Percentiles rank a stretch among this genome's conserved stretches.
Conservation (phyloP, 208 protist genomes). For the Trypanosomatidae sp. region DNA sequence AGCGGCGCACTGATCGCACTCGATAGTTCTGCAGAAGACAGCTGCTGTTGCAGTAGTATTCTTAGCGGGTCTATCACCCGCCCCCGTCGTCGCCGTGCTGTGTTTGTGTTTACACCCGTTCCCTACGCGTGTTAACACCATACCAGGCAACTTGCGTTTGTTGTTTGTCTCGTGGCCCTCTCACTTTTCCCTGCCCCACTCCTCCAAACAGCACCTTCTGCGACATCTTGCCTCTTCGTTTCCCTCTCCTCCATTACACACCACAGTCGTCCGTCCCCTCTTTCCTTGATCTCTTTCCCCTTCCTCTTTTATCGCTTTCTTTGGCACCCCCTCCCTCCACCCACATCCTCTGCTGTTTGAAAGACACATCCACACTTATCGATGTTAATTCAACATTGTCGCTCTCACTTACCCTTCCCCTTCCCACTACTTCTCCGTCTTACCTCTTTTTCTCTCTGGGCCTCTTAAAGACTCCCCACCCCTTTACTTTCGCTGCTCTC, state of each 20-base stretch:
- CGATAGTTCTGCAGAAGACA: background rate
- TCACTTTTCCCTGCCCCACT: background rate
- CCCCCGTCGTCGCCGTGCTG: background rate
- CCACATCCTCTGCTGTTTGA: background rate
- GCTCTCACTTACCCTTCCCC: background rate
- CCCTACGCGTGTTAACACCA: background rate
- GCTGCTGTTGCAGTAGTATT: background rate
- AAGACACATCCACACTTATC: background rate
- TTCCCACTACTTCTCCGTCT: slow-evolving; percentile 8
- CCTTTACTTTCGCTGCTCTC: background rate
- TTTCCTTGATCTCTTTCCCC: background rate
- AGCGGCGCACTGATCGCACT: slow-evolving; percentile 11
- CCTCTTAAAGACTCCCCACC: background rate
- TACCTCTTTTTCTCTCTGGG: slow-evolving; percentile 2
- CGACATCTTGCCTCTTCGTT: background rate
- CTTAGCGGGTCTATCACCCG: background rate
- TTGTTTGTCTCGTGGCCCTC: background rate
- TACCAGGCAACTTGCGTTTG: background rate
- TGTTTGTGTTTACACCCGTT: background rate
- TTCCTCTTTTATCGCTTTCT: background rate
- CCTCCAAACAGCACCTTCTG: background rate
- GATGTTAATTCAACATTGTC: slow-evolving; percentile 2
- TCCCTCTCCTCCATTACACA: background rate
- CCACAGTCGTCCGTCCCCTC: background rate
- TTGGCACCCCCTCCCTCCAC: background rate